Conservation (phyloP, 306 rosid genomes). For the Acmispon strigosus region DNA sequence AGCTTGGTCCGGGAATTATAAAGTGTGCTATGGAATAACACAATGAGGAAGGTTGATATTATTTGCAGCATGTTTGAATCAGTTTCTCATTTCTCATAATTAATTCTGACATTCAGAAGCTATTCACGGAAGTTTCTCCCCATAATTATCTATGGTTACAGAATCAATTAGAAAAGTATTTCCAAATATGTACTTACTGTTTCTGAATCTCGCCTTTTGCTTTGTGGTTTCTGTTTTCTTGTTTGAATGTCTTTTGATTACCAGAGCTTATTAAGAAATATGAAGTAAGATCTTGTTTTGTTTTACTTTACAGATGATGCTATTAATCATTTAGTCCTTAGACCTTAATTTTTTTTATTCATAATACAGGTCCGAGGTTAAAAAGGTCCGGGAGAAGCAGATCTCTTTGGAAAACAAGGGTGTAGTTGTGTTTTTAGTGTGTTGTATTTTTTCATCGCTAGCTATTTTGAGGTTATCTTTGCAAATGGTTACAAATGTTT, state of each 20-base stretch:
- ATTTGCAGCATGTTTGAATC: too few species aligned
- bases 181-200: neutral
- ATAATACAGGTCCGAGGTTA: slow-evolving; percentile 69
- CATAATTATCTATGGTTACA: too few species aligned
- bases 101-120: too few species aligned
- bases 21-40: neutral
- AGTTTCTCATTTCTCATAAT: too few species aligned
- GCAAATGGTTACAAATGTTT: slow-evolving; percentile 41
- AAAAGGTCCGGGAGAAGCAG: slow-evolving; percentile 59
- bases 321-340: neutral
- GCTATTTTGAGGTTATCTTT: slow-evolving; percentile 46
- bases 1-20: neutral
- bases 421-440: slow-evolving; percentile 42
- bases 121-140: too few species aligned
- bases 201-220: neutral
- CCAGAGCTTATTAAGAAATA: neutral
- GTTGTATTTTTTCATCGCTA: slow-evolving; percentile 50
- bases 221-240: neutral
- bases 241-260: neutral
- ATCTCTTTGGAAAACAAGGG: slow-evolving; percentile 65
- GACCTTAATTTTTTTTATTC: neutral
- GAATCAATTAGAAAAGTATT: too few species aligned
- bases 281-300: neutral
- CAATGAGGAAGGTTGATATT: neutral
- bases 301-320: neutral